Evolutionary conservation across 2,329 filamentous ascomycete genomes (phyloP).

Genomic region (Talaromyces piceae): DNA sequence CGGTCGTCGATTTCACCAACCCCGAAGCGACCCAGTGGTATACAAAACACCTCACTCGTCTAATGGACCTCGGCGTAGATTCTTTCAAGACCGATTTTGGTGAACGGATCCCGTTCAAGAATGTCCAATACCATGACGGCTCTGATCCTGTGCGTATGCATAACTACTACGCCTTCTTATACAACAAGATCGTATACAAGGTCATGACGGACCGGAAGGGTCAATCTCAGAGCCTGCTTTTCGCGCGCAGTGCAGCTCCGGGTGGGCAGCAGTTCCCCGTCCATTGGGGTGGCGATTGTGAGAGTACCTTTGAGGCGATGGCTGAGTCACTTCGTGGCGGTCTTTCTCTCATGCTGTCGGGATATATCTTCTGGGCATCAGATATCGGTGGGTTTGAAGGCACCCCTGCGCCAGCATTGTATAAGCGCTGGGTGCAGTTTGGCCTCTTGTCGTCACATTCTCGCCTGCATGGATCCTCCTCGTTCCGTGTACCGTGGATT

Average conservation of each 20-base stretch:
- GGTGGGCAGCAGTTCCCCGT: slow-evolving; percentile 63
- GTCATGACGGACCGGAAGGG: slow-evolving; percentile 50
- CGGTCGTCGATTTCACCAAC: slow-evolving; percentile 66
- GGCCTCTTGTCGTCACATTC: slow-evolving; percentile 64
- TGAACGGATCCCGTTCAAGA: slow-evolving; percentile 60
- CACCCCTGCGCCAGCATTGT: slow-evolving; percentile 58
- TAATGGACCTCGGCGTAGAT: slow-evolving; percentile 64
- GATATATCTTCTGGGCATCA: slow-evolving; percentile 61
- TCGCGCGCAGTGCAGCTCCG: slow-evolving; percentile 59
- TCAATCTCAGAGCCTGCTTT: slow-evolving; percentile 54
- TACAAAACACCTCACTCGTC: slow-evolving; percentile 49
- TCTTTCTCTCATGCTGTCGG: slow-evolving; percentile 54
- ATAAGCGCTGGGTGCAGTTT: slow-evolving; percentile 71
- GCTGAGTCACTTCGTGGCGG: slow-evolving; percentile 63
- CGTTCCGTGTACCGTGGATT: slow-evolving; percentile 66
- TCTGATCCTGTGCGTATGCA: slow-evolving; percentile 61
- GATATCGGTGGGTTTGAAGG: slow-evolving; percentile 69
- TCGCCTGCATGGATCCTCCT: slow-evolving; percentile 60
- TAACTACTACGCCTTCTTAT: slow-evolving; percentile 66
- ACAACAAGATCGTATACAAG: slow-evolving; percentile 63
- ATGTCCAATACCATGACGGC: slow-evolving; percentile 57
- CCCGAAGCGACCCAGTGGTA: slow-evolving; percentile 61
- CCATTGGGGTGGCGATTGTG: slow-evolving; percentile 68
- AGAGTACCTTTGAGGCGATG: slow-evolving; percentile 65
- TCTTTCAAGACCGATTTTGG: slow-evolving; percentile 70